phyloP scores from a whole-genome alignment of 495 filamentous ascomycete species.

The Xylaria flabelliformis region DNA sequence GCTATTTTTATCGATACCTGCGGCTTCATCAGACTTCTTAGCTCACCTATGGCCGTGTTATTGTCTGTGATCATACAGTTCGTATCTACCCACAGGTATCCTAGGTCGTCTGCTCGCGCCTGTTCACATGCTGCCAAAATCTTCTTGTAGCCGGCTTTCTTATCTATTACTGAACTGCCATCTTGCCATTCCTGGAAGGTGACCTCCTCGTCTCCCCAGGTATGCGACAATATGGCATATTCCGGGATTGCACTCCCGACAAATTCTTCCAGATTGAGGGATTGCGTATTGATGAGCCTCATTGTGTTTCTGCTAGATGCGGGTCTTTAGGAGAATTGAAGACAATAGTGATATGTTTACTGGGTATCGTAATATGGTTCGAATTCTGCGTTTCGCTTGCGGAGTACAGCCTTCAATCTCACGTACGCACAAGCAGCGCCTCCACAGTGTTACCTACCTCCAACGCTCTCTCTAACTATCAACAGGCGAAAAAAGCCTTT shows the following conservation, averaged over 20 bases:
- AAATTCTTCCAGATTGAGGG: constrained; percentile 33
- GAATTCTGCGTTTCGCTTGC: too few species aligned
- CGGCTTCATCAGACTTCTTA: background rate
- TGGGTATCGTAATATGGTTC: too few species aligned
- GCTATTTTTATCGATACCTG: constrained; percentile 20
- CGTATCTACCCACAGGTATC: constrained; percentile 9
- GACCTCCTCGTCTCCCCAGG: constrained; percentile 45
- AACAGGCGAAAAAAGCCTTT: too few species aligned
- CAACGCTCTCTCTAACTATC: too few species aligned
- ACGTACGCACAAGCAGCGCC: too few species aligned
- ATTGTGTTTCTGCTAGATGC: constrained; percentile 2
- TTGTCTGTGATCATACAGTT: background rate
- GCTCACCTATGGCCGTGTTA: background rate
- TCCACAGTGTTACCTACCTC: too few species aligned
- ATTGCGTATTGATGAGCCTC: constrained; percentile 28
- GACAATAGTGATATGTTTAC: too few species aligned
- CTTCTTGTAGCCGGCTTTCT: constrained; percentile 20
- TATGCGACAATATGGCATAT: constrained; percentile 50
- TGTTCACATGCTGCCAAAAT: background rate
- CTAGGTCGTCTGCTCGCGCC: background rate
- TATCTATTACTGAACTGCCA: background rate
- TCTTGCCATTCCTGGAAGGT: constrained; percentile 39
- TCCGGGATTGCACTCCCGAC: constrained; percentile 28
- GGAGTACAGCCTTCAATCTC: too few species aligned
- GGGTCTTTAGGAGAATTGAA: too few species aligned